Evolutionary conservation across 768 basidiomycete genomes (phyloP), one percentile per base, ranked within the genome.

Genomic region (Agaricus blazei): DNA sequence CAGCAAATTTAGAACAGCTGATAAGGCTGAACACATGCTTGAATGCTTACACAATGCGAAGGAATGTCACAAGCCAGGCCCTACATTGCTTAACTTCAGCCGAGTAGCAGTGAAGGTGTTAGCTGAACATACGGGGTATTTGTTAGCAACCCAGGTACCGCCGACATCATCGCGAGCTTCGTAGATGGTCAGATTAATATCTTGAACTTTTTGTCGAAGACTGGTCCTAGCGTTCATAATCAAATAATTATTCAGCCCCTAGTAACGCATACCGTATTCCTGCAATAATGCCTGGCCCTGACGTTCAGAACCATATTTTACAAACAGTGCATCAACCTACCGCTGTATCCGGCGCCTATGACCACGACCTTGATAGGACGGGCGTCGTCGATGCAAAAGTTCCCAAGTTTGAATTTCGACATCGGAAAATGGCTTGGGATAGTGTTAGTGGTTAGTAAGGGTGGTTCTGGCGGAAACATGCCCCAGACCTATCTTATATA

Each of bases 1-100:
- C 2, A 27, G 29, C 19, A 44, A 38, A 23, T n/a, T 59, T 23
- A 40, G 9, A 45, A 29, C 19, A 46, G 29, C 38, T 44, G 43
- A 28, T 11, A 40, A 36, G 41, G n/a, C 19, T 63, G 2, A 15
- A 52, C 48, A 58, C 24, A 58, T 19, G 8, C 27, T 24, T 26
- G 14, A 45, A 12, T 5, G n/a, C 75, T 58, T 62, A 83, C 82
- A 38, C 71, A 73, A 55, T 82, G 81, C 1, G 82, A 73, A 9
- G 83, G 83, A 23, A 84, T 75, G 61, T 85, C 84, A 60, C 84
- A 85, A n/a, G 79, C 75, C 9, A 84, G 63, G 8, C 83, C 82
- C 72, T 81, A 50, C 34, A 38, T 34, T 11, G 53, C 26, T 26
- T 12, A 54, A 55, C n/a, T 29, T 51, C 3, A 26, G 31, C n/a